A percentile compares a stretch with the other conserved stretches of the same genome.
Evolutionary conservation across 1,284 basidiomycete genomes (phyloP).

Genomic region (Trichosporon sp.): DNA sequence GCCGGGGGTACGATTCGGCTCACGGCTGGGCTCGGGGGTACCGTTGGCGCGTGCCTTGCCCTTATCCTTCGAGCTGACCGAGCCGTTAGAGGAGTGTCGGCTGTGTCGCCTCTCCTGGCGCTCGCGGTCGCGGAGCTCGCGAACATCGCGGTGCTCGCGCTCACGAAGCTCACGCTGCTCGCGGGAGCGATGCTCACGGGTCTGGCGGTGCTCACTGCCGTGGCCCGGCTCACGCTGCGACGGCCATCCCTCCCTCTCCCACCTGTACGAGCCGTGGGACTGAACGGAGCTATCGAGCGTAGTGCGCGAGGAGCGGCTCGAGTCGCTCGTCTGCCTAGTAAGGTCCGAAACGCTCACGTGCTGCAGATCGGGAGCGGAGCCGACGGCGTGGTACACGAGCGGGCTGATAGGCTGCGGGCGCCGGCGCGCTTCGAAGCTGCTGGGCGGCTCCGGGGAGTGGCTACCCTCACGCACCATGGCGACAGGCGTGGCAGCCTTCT

Average conservation of each 20-base stretch:
- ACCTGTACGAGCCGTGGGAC: constrained; percentile 1
- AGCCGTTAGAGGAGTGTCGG: background rate
- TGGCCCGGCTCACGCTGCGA: background rate
- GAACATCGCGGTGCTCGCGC: background rate
- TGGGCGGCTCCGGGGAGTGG: background rate
- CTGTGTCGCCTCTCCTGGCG: background rate
- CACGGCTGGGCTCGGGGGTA: background rate
- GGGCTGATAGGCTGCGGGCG: background rate
- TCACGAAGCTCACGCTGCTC: background rate
- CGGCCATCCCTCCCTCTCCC: background rate
- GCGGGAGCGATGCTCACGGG: too few species aligned
- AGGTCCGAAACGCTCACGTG: background rate
- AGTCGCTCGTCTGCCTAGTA: background rate
- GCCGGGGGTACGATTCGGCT: constrained; percentile 3
- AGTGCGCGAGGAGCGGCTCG: background rate
- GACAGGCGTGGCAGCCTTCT: background rate
- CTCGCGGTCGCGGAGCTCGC: background rate
- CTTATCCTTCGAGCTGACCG: background rate
- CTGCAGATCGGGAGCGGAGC: background rate
- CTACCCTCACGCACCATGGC: background rate
- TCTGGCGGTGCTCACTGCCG: background rate
- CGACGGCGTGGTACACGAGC: constrained; percentile 4
- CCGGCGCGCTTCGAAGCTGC: constrained; percentile 1
- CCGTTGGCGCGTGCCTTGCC: background rate
- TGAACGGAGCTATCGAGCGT: background rate